Base-by-base conservation (phyloP, 2,329 filamentous ascomycete genomes). In the Teratosphaeria pseudoeucalypti region DNA sequence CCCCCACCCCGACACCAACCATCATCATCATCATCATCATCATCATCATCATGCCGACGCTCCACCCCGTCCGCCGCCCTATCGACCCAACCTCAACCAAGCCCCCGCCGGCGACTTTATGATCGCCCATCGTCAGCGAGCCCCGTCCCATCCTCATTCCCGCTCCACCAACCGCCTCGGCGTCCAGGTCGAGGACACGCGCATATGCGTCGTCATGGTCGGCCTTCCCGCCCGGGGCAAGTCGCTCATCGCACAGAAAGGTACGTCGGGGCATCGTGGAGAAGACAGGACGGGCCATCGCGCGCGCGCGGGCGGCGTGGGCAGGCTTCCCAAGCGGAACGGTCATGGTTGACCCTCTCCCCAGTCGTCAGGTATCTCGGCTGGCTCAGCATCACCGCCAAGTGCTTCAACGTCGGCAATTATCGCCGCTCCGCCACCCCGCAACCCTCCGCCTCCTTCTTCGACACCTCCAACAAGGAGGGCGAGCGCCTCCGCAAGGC, bases 191-290 rank as follows among this genome's bases (percentile, higher is more conserved):
- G 92, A 97, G 80, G 91, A 96, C 76, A 92, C 90, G 62, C 90
- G 89, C 75, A 95, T 99, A 78, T 97, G 92, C 75, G 92, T 99
- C 65, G 91, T 99, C 69, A 97, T 99, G 94, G 94, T 99, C 62
- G 94, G 94, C 66, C 81, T 99, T 72, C 94, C 94, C 58, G 94
- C 94, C 62, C 83, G 94, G 67, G 94, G 94, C 71, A 99, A 99
- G 82, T 96, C 90, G 78, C 85, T 96, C 75, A 97, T 99, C 73
- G 92, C 94, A 67, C 91, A 95, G 71, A 96, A 96, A 66, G 68
- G 70, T 71, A 66, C 26, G 62, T 26, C 16, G 32, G 14, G 10
- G 14, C 4, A 12, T n/a, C 7, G 9, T 49, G 6, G 9, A 16
- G 23, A 1, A 23, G 2, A 2, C 23, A 23, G 23, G 2, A 23